These are phyloP conservation scores for Gossypium anomalum DNA, from an alignment of 345 rosid genomes.

Conservation along the genomic window DNA sequence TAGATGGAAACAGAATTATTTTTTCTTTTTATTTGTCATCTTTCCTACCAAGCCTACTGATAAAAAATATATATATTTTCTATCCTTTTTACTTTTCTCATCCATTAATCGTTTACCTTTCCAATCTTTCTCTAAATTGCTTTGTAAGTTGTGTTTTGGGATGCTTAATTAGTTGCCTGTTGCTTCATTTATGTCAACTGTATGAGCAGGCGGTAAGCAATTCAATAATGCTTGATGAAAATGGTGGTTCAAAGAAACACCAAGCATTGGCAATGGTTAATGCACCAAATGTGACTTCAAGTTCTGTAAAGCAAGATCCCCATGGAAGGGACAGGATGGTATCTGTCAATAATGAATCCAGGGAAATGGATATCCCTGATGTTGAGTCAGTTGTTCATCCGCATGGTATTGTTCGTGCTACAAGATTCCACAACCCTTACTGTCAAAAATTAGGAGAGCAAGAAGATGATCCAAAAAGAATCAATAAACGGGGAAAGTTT, in stretches of 20 bases:
- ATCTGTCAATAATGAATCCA: not conserved
- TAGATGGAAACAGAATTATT: too few species aligned
- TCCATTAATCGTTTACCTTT: too few species aligned
- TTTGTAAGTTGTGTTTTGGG: not conserved
- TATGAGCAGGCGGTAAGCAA: not conserved
- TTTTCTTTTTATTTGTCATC: too few species aligned
- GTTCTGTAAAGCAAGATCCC: not conserved
- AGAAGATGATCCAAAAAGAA: not conserved
- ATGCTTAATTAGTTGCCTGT: not conserved
- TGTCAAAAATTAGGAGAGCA: not conserved
- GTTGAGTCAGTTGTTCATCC: not conserved
- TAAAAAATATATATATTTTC: too few species aligned
- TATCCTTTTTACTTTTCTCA: too few species aligned
- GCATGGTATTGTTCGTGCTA: not conserved
- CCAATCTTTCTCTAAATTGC: not conserved
- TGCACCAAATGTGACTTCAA: not conserved
- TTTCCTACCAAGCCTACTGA: too few species aligned
- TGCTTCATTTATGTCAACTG: not conserved
- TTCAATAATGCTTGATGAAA: not conserved
- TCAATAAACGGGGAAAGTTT: not conserved
- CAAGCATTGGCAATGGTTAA: not conserved
- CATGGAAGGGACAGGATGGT: not conserved
- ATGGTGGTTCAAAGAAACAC: not conserved
- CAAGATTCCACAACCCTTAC: not conserved
- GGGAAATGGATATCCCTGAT: conserved; percentile 1